A percentile compares a stretch with the other conserved stretches of the same genome.
These are phyloP conservation scores for Echites panduratus DNA, from an alignment of 257 asterid species.

Conservation along the genomic window DNA sequence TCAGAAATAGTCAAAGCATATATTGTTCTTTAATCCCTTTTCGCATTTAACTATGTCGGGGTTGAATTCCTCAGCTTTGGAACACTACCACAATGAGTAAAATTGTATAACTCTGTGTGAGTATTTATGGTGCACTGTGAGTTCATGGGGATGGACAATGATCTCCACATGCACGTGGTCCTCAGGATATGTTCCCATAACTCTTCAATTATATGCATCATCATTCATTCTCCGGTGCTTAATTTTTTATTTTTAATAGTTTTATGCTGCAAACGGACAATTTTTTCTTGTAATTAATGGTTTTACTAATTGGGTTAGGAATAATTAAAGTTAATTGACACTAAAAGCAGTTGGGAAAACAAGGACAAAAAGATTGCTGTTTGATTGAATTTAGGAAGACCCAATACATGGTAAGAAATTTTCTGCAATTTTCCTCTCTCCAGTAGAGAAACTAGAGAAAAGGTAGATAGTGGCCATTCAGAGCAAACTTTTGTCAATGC, in stretches of 20 bases:
- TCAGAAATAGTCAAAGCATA: slow-evolving; percentile 28
- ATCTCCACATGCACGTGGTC: slow-evolving; percentile 47
- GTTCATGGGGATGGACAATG: slow-evolving; percentile 58
- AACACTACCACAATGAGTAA: not conserved
- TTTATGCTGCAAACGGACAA: slow-evolving; percentile 11
- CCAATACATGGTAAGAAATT: not conserved
- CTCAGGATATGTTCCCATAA: slow-evolving; percentile 29
- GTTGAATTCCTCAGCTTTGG: not conserved
- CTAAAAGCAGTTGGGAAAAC: not conserved
- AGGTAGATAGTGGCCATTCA: not conserved
- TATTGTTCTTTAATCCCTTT: slow-evolving; percentile 14
- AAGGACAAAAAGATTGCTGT: not conserved
- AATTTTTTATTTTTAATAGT: slow-evolving; percentile 12
- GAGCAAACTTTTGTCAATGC: not conserved
- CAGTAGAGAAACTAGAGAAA: not conserved
- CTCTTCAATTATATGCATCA: slow-evolving; percentile 18
- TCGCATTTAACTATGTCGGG: slow-evolving; percentile 9
- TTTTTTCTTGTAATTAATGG: not conserved
- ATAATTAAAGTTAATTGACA: not conserved
- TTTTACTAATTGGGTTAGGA: not conserved
- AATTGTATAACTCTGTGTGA: slow-evolving; percentile 10
- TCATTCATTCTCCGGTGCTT: slow-evolving; percentile 17
- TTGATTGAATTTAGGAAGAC: slow-evolving; percentile 10
- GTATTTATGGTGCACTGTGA: slow-evolving; percentile 21
- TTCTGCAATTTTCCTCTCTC: not conserved